A percentile compares a stretch with the other conserved stretches of the same genome.
phyloP scores from a whole-genome alignment of 2,329 filamentous ascomycete species.

The Trichoderma breve region DNA sequence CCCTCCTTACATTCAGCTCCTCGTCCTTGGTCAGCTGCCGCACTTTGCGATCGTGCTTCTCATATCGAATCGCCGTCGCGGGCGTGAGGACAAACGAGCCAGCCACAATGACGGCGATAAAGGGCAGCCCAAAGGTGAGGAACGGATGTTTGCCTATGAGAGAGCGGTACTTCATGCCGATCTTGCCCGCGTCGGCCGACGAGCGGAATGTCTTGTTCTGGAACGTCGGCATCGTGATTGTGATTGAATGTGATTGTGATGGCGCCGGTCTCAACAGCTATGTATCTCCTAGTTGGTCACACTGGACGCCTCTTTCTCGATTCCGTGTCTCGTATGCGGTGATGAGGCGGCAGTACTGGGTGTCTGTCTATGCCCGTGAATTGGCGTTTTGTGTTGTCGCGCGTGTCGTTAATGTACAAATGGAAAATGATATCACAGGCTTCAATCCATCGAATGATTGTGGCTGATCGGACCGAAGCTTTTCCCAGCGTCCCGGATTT shows the following conservation, averaged over 20 bases:
- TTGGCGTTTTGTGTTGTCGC: not conserved
- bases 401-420: not conserved
- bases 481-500: conserved; percentile 12
- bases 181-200: conserved; percentile 61
- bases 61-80: conserved; percentile 89
- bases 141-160: conserved; percentile 79
- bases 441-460: not conserved
- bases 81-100: conserved; percentile 94
- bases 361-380: not conserved
- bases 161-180: conserved; percentile 75
- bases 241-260: not conserved
- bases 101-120: conserved; percentile 83
- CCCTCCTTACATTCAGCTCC: conserved; percentile 75
- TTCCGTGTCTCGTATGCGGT: not conserved
- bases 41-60: conserved; percentile 87
- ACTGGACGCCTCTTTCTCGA: not conserved
- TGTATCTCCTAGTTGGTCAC: not conserved
- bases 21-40: conserved; percentile 82
- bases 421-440: not conserved
- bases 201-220: conserved; percentile 69
- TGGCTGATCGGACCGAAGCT: conserved; percentile 15
- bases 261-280: not conserved
- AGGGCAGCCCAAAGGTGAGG: conserved; percentile 88
- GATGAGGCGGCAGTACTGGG: not conserved
- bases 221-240: conserved; percentile 50